Evolutionary conservation across 495 filamentous ascomycete genomes (phyloP).

Genomic region (Cercophora samala): DNA sequence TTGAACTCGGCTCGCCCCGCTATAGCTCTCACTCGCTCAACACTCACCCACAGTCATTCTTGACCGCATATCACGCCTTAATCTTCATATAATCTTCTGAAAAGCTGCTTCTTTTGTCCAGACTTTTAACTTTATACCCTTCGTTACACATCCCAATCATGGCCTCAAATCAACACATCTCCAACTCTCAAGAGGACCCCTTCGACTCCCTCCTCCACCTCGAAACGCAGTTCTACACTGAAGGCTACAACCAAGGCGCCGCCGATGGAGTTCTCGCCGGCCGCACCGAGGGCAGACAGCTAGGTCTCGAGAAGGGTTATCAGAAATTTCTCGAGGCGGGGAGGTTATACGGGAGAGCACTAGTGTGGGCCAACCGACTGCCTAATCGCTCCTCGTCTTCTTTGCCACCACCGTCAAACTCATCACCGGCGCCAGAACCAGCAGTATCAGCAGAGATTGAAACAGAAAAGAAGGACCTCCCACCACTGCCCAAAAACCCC

Average conservation of each 20-base stretch:
- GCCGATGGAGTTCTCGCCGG: slow-evolving; percentile 78
- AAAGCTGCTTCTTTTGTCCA: too few species aligned
- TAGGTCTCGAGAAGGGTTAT: slow-evolving; percentile 90
- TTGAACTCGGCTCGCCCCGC: slow-evolving; percentile 5
- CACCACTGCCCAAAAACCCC: slow-evolving; percentile 51
- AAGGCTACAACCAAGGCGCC: slow-evolving; percentile 74
- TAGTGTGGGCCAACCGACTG: slow-evolving; percentile 65
- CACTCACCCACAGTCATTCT: background rate
- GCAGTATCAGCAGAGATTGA: background rate
- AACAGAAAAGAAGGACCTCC: slow-evolving; percentile 13
- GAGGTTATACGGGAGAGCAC: slow-evolving; percentile 71
- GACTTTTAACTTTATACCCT: background rate
- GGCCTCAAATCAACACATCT: background rate
- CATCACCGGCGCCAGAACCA: slow-evolving; percentile 16
- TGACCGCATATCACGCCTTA: background rate
- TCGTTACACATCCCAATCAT: background rate
- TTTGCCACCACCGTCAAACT: background rate
- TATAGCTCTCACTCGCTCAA: slow-evolving; percentile 5
- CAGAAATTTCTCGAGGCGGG: slow-evolving; percentile 84
- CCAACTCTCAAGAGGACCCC: slow-evolving; percentile 40
- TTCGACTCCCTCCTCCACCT: slow-evolving; percentile 73
- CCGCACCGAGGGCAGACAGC: slow-evolving; percentile 78
- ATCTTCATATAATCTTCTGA: too few species aligned
- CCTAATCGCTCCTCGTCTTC: background rate
- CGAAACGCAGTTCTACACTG: slow-evolving; percentile 80